Percentiles rank a stretch among this genome's conserved stretches.
These are phyloP conservation scores for Simmondsia chinensis DNA, from an alignment of 148 eudicot species.

Conservation along the genomic window DNA sequence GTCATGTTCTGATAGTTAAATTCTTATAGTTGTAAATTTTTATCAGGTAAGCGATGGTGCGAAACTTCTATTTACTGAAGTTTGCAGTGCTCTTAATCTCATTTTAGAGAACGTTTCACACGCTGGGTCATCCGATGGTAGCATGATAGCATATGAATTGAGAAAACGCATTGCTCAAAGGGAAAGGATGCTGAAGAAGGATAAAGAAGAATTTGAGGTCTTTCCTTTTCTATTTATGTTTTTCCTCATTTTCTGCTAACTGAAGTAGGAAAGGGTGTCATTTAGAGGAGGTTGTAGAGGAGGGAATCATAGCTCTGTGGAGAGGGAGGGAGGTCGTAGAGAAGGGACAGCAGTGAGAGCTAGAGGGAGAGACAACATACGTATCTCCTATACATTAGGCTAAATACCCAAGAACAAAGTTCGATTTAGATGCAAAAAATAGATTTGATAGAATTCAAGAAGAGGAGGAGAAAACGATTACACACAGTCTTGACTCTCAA, in stretches of 20 bases:
- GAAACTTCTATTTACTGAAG: conserved; percentile 70
- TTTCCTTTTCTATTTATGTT: neutral
- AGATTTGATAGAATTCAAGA: too few relatives aligned
- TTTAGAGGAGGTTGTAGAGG: too few relatives aligned
- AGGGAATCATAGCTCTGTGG: too few relatives aligned
- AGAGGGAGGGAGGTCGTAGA: too few relatives aligned
- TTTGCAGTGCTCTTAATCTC: conserved; percentile 54
- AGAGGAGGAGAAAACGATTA: too few relatives aligned
- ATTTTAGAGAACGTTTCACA: conserved; percentile 43
- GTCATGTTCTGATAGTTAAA: neutral
- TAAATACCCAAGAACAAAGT: too few relatives aligned
- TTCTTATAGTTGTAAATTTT: neutral
- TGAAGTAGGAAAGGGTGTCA: too few relatives aligned
- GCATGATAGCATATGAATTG: conserved; percentile 25
- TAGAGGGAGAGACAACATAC: too few relatives aligned
- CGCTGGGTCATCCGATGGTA: conserved; percentile 22
- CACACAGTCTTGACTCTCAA: too few relatives aligned
- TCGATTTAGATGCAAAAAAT: too few relatives aligned
- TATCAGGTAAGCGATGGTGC: conserved; percentile 60
- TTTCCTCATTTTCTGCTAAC: neutral
- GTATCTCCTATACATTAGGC: too few relatives aligned
- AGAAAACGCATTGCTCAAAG: conserved; percentile 49
- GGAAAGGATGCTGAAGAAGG: conserved; percentile 57
- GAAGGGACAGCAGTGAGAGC: too few relatives aligned
- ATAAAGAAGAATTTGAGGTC: conserved; percentile 90